Evolutionary conservation across 495 filamentous ascomycete genomes (phyloP).

Genomic region (Penicillium cinerascens): DNA sequence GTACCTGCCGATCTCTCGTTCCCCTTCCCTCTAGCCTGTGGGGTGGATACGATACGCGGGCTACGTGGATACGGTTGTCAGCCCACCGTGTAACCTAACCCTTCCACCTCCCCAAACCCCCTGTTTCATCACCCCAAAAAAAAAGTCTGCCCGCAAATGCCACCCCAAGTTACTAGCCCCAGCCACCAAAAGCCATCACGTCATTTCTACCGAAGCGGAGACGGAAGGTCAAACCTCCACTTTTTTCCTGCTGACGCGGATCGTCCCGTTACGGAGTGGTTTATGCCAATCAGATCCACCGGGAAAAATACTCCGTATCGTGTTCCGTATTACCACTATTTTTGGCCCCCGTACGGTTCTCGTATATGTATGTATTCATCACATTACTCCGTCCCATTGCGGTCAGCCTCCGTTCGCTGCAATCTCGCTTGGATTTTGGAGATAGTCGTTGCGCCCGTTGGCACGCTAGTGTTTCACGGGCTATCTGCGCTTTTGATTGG

Average conservation of each 20-base stretch:
- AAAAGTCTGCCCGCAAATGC: too few species aligned
- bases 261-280: background rate
- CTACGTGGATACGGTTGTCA: background rate
- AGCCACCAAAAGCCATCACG: too few species aligned
- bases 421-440: background rate
- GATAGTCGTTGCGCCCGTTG: too few species aligned
- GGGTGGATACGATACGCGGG: constrained; percentile 1
- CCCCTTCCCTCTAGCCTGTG: constrained; percentile 12
- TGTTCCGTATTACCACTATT: background rate
- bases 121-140: too few species aligned
- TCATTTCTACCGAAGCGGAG: too few species aligned
- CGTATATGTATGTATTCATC: background rate
- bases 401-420: background rate
- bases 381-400: background rate
- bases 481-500: too few species aligned
- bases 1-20: constrained; percentile 8
- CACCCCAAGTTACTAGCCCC: too few species aligned
- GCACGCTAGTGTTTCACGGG: background rate
- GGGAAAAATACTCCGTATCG: too few species aligned
- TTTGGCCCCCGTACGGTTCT: background rate
- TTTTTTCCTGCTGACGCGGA: too few species aligned
- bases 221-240: too few species aligned
- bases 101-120: too few species aligned
- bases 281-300: background rate
- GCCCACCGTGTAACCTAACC: too few species aligned